Evolutionary conservation across 208 protist genomes (phyloP), one percentile per base, ranked within the genome.

Genomic region (Trypanosoma mega): DNA sequence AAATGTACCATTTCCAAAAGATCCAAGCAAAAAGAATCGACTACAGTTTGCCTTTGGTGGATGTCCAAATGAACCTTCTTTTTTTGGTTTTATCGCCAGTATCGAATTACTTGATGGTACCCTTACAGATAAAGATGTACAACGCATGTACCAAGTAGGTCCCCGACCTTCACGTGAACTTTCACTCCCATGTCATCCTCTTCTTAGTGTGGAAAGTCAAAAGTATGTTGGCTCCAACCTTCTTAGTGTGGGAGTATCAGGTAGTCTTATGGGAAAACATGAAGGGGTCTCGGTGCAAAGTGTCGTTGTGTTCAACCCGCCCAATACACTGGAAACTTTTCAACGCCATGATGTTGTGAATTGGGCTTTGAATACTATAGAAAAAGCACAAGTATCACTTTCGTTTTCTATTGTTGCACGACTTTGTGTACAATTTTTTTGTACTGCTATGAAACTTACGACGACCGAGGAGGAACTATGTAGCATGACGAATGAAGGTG

Each of bases 1-100:
- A 36, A 75, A 56, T 44, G 63, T 76, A 16, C 76, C 80, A 9
- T 91, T 84, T 41, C 85, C 83, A 3, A 85, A 87, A 62, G 57
- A 82, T 49, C 45, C 69, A 11, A 63, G 67, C 2, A 72, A 68
- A 46, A 76, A 73, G 34, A 66, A 84, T 21, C 58, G 69, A 41
- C 54, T 93, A 11, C 62, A 80, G 34, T 69, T 95, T 54, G 71
- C 59, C 24, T 81, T 94, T 49, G 85, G 85, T 65, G 79, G 81
- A 8, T 56, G 9, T 26, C 37, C 7, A 36, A 57, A 69, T 20
- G 70, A 75, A 33, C 69, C 72, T 16, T 81, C 79, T 39, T 92
- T 95, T 60, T 79, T 84, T 49, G 89, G 89, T 18, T 84, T 74
- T 58, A 62, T 80, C 29, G 74, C 77, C 3, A 62, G 74, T 65